Base-by-base conservation (phyloP, 169 alveolate species). In the Perkinsus marinus region DNA sequence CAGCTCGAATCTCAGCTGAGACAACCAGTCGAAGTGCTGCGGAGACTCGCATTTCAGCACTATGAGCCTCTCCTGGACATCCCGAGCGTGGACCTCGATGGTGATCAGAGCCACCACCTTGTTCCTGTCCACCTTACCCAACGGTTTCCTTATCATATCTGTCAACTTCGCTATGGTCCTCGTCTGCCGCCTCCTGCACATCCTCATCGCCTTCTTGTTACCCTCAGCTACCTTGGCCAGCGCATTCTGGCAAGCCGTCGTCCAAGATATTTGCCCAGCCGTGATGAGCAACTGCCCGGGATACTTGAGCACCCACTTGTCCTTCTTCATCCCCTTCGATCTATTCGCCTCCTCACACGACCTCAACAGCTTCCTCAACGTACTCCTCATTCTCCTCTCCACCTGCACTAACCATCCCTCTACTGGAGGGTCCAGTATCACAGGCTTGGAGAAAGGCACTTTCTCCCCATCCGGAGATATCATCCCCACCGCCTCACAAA, bases 11-110 rank as follows among this genome's bases (percentile, higher is more conserved):
- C 98, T 96, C 39, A 98, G 95, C 95, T 98, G 97, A 43, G 97
- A 95, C 92, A 96, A 95, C 99, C 99, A 98, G 90, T 96, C 98
- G 94, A 98, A 98, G 95, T 95, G 97, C 90, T 96, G 95, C 43
- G 98, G 97, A 68, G 96, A 94, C 90, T 95, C 95, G 92, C 96
- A 94, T 92, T 96, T 96, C 92, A 95, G 92, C 92, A 93, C 92
- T 39, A 96, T 93, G 90, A 97, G 94, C 93, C 94, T 94, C 43
- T 96, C 98, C 95, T 93, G 95, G 91, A 97, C 97, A 69, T 97
- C 99, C 90, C 98, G 95, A 68, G 97, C 96, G 92, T 97, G 98
- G 93, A 96, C 98, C 94, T 98, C 99, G 92, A 98, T 96, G 30
- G 98, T 97, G 93, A 98, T 97, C 68, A 98, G 93, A n/a, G 99